Conservation (phyloP, 2,329 filamentous ascomycete genomes). For the Sclerotinia minor region DNA sequence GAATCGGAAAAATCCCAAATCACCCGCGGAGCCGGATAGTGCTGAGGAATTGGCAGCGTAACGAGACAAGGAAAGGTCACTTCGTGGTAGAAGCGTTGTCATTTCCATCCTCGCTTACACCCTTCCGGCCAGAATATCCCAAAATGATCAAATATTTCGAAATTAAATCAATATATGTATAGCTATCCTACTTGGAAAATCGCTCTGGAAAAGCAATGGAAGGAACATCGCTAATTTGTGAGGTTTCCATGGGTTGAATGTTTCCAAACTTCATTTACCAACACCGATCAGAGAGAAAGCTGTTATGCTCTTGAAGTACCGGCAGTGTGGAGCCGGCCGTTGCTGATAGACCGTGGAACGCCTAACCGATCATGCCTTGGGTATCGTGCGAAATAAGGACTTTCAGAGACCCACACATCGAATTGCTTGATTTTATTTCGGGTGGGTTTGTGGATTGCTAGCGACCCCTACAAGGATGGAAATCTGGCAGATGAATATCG, state of each 20-base stretch:
- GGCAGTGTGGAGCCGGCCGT: conserved; percentile 10
- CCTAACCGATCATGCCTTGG: not conserved
- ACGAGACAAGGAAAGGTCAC: not conserved
- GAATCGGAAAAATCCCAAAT: not conserved
- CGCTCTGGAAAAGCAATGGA: not conserved
- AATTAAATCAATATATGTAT: not conserved
- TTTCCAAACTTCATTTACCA: not conserved
- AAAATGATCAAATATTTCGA: not conserved
- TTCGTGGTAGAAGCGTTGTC: not conserved
- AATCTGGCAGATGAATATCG: not conserved
- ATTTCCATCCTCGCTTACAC: not conserved
- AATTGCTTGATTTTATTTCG: conserved; percentile 11
- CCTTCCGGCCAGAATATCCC: not conserved
- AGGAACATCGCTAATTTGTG: not conserved
- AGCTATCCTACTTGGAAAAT: not conserved
- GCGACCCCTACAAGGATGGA: not conserved
- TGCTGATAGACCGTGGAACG: not conserved
- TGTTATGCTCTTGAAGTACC: not conserved
- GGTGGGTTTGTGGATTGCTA: not conserved
- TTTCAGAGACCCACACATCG: not conserved
- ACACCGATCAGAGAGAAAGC: not conserved
- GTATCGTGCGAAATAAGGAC: not conserved
- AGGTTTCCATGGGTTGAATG: not conserved
- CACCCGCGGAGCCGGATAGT: not conserved
- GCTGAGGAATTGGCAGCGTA: not conserved